A percentile compares a stretch with the other conserved stretches of the same genome.
Evolutionary conservation across 2,329 filamentous ascomycete species (phyloP).

Genomic region (Thelonectria rubi): DNA sequence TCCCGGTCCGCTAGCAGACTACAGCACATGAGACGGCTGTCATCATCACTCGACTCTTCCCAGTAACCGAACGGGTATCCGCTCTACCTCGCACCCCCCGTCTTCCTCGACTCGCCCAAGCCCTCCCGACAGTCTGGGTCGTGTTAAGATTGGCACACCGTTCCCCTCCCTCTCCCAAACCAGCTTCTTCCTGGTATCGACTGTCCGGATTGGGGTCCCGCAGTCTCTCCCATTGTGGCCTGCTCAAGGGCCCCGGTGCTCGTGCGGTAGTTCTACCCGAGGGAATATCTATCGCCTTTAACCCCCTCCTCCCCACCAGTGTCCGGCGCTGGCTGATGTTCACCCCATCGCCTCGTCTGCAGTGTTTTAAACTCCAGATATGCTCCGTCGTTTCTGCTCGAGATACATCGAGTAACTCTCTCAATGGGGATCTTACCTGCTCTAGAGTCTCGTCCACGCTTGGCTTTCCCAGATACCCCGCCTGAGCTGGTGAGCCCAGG

Average conservation of each 20-base stretch:
- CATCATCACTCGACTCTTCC: slow-evolving; percentile 30
- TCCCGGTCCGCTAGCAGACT: slow-evolving; percentile 20
- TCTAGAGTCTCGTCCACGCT: slow-evolving; percentile 60
- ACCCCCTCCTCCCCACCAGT: slow-evolving; percentile 33
- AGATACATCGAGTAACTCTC: slow-evolving; percentile 45
- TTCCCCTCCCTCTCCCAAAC: slow-evolving; percentile 35
- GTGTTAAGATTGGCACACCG: slow-evolving; percentile 44
- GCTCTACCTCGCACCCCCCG: slow-evolving; percentile 29
- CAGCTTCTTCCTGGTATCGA: slow-evolving; percentile 41
- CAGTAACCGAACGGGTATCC: slow-evolving; percentile 21
- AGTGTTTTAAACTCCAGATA: slow-evolving; percentile 34
- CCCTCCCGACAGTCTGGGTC: slow-evolving; percentile 44
- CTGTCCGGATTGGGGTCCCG: slow-evolving; percentile 41
- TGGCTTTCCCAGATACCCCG: slow-evolving; percentile 62
- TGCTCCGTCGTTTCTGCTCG: slow-evolving; percentile 39
- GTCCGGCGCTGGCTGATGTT: slow-evolving; percentile 27
- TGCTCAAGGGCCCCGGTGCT: slow-evolving; percentile 39
- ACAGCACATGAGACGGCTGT: background rate
- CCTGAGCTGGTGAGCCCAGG: slow-evolving; percentile 63
- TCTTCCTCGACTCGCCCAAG: slow-evolving; percentile 32
- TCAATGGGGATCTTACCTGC: slow-evolving; percentile 66
- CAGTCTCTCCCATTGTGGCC: slow-evolving; percentile 40
- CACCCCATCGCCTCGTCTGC: slow-evolving; percentile 29
- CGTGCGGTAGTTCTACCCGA: slow-evolving; percentile 42
- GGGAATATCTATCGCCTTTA: slow-evolving; percentile 41